Evolutionary conservation across 2,329 filamentous ascomycete species (phyloP).

Genomic region (Aspergillus sp.): DNA sequence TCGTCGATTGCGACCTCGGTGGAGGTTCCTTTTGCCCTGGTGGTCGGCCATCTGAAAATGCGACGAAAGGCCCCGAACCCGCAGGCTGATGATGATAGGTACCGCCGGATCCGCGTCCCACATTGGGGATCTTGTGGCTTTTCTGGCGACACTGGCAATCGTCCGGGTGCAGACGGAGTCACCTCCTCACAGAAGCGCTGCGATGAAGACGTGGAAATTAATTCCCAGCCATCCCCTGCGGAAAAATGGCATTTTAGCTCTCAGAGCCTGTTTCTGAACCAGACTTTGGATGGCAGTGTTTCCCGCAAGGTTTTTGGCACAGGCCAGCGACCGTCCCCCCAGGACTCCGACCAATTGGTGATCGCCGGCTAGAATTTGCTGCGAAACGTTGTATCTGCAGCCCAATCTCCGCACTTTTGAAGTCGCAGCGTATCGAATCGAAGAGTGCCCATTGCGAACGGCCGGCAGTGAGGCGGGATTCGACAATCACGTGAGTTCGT

Average conservation of each 20-base stretch:
- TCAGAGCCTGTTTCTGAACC: background rate
- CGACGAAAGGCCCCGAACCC: conserved; percentile 21
- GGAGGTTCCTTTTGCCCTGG: conserved; percentile 10
- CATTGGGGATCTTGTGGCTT: conserved; percentile 25
- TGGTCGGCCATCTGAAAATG: conserved; percentile 18
- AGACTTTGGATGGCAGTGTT: background rate
- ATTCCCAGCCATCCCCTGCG: background rate
- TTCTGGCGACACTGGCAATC: conserved; percentile 22
- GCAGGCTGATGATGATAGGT: conserved; percentile 28
- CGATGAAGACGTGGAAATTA: conserved; percentile 5
- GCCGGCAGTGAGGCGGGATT: background rate
- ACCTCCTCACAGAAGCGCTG: conserved; percentile 5
- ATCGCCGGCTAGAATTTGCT: background rate
- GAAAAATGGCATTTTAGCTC: background rate
- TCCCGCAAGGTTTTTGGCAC: conserved; percentile 3
- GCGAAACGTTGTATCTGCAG: background rate
- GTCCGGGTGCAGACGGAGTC: conserved; percentile 23
- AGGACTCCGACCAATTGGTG: background rate
- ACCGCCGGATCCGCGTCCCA: conserved; percentile 36
- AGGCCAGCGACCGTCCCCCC: background rate
- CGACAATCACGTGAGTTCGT: conserved; percentile 33
- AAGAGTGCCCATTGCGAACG: background rate
- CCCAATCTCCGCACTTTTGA: conserved; percentile 6
- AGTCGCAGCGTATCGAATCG: conserved; percentile 3
- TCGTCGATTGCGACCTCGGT: conserved; percentile 11